Base-by-base conservation (phyloP, 495 filamentous ascomycete genomes). In the Ramalina peruviana region DNA sequence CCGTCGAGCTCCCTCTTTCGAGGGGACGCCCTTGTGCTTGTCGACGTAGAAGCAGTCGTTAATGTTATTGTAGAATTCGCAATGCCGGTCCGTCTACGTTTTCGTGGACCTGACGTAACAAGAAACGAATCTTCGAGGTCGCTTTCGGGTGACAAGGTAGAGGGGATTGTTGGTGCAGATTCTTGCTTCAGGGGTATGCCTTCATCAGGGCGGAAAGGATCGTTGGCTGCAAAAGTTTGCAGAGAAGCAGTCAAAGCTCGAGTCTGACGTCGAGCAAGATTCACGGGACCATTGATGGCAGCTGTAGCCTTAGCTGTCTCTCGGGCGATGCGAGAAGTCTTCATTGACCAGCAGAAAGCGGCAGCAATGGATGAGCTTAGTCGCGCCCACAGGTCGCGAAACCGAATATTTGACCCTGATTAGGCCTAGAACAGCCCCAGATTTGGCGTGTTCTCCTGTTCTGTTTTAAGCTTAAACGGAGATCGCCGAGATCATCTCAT, bases 71-170 rank as follows among this genome's bases (percentile, higher is more conserved):
- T 44, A 6, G 49, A 46, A 20, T 50, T 43, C 9, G 46, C 45
- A 21, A 44, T 21, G 11, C 52, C 64, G 50, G 69, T 68, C 30
- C 30, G 30, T 54, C 75, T 83, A 41, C 69, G 77, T 59, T 75
- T 79, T 58, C 70, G 75, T 11, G 61, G 26, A 7, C 63, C 54
- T 0, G 67, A 60, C 27, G 57, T 13, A 5, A 58, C 47, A 10
- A 64, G 65, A 43, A 78, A 54, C n/a, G 74, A 63, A 62, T 85
- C 81, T 67, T 85, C 81, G 52, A 83, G 83, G 54, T 87, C 82
- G 15, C 53, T 40, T 21, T 44, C 30, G 7, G 38, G 40, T 12
- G 62, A 52, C 1, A 70, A 70, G 45, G 62, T 46, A 7, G 58
- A 55, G 20, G 72, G 72, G 6, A 68, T 72, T 13, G 70, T 61